Conservation (phyloP, 805 yeast genomes). For the Ogataea haglerorum region DNA sequence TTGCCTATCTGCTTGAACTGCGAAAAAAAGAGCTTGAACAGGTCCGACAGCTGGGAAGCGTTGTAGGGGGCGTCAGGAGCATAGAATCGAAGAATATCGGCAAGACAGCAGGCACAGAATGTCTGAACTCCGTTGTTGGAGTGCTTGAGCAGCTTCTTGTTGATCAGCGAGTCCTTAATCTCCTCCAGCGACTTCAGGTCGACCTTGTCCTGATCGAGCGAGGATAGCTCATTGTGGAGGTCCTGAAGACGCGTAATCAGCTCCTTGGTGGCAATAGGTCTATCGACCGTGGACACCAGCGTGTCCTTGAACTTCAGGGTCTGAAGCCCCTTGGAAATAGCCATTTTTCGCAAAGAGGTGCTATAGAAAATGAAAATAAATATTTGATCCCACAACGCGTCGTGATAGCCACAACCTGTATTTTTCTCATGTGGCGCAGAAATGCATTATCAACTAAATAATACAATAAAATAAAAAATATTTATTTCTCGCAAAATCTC, state of each 20-base stretch:
- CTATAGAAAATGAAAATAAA: not conserved
- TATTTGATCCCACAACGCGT: constrained; percentile 15
- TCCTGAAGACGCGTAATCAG: constrained; percentile 52
- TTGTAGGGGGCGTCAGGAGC: constrained; percentile 93
- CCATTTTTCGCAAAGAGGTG: constrained; percentile 11
- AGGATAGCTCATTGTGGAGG: constrained; percentile 61
- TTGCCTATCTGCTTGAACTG: constrained; percentile 55
- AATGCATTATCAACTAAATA: not conserved
- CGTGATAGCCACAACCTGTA: not conserved
- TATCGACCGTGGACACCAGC: constrained; percentile 53
- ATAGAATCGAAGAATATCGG: constrained; percentile 70
- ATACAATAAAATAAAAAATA: not conserved
- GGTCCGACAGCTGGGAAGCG: constrained; percentile 53
- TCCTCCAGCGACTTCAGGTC: constrained; percentile 43
- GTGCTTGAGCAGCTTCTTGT: constrained; percentile 56
- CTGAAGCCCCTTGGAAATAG: constrained; percentile 17
- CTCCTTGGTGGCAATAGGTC: constrained; percentile 60
- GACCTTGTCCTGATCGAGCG: constrained; percentile 57
- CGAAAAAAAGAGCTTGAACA: constrained; percentile 62
- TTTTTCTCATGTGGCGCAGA: constrained; percentile 1
- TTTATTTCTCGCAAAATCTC: not conserved
- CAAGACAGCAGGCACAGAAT: constrained; percentile 64
- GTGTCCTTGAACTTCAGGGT: constrained; percentile 15
- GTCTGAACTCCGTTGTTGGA: constrained; percentile 69
- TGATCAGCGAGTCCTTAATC: constrained; percentile 51